Base-by-base conservation (phyloP, 192 early-diverging fungal genomes). In the Podila minutissima region DNA sequence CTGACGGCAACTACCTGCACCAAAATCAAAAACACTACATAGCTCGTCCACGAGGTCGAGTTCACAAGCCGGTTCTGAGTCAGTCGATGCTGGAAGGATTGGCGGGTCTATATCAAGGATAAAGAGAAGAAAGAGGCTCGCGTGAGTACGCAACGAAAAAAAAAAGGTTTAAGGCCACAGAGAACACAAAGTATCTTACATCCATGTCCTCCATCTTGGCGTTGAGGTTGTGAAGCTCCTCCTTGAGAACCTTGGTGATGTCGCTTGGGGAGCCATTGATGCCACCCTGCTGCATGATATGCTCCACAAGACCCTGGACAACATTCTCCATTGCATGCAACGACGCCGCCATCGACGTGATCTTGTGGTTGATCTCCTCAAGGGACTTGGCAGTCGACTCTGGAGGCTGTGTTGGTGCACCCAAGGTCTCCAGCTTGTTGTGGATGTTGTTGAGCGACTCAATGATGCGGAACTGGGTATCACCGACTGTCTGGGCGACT, bases 181-280 rank as follows among this genome's bases (percentile, higher is more conserved):
- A 24, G 3, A 55, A 26, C 6, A 9, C n/a, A 55, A n/a, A 55
- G 53, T 15, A 8, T 33, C 59, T 61, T 61, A 61, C 59, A 17
- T 81, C 77, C 66, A 81, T 81, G 37, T 81, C 77, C 60, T 81
- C 77, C 77, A 81, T 81, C 71, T 81, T 81, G 31, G 55, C 32
- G 38, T 81, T 81, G 32, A 81, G 20, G 33, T 41, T 81, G 12
- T 38, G 62, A 4, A 81, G 31, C 37, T 81, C 77, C 35, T 81
- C 77, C 65, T 73, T 81, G 17, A 81, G 35, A 1, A 81, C 62
- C 49, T 69, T 81, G 51, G 66, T 60, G 22, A 81, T 69, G 22
- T 81, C 77, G 4, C 13, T 15, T 20, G 20, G n/a, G 0, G 17
- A 15, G 1, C 35, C n/a, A 17, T 20, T 26, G 12, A 67, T 53